Base-by-base conservation (phyloP, 257 asterid genomes). In the Euphrasia confusa region DNA sequence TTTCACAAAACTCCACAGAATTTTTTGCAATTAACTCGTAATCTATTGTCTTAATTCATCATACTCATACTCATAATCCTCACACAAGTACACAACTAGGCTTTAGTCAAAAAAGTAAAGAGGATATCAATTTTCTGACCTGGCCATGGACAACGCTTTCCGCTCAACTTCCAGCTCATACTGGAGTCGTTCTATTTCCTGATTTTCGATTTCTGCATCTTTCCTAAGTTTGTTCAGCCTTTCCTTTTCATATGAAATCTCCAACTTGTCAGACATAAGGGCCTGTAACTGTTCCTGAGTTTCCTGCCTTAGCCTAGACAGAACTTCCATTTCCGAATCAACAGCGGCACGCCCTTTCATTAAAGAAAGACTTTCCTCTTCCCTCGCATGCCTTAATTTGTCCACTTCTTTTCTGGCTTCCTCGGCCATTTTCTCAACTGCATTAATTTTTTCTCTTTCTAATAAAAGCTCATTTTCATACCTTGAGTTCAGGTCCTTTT, bases 91-190 rank as follows among this genome's bases (percentile, higher is more conserved):
- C 44, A 10, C 14, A 63, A 37, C 54, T 30, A 61, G 12, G 69
- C 59, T 59, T 44, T 47, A 24, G 45, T 60, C 37, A 52, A 0
- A 64, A 76, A 72, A 44, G 39, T 44, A 67, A 67, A 45, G 60
- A 75, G n/a, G 45, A 66, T 45, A 57, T 58, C 26, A 56, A 61
- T 67, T 54, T 53, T 44, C 75, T 79, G 64, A 89, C 97, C 97
- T 77, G 45, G 96, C 97, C 87, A 93, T 80, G 68, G 92, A 80
- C 72, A 93, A 78, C 55, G 99, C 99, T 81, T 93, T 93, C 50
- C 94, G 84, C 77, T 93, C 99, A 47, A 93, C 95, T 82, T 89
- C 95, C 75, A 93, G 88, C 88, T 93, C 97, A 67, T 87, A 81
- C 49, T 85, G 99, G 54, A 93, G 78, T 60, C 95, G 90, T n/a